Conservation (phyloP, 1,284 basidiomycete species). For the Phellopilus nigrolimitatus region DNA sequence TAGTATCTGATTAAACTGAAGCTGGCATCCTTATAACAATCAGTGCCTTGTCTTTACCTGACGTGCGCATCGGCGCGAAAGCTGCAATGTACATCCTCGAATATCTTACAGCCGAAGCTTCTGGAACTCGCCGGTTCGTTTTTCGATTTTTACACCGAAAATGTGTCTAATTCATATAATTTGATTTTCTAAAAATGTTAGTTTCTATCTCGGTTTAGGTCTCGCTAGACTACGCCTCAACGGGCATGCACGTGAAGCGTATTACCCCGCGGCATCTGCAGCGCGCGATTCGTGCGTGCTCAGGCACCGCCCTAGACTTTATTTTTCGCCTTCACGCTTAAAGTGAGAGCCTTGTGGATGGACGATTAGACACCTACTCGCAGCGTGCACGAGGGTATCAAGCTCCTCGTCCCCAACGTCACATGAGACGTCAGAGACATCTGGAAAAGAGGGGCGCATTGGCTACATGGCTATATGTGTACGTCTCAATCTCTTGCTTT, state of each 20-base stretch:
- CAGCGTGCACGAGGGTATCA: no score
- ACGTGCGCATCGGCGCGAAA: no score
- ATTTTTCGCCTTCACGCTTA: conserved; percentile 96
- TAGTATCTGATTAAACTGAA: no score
- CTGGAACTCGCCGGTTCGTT: conserved; percentile 79
- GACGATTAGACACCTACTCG: no score
- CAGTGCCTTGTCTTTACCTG: conserved; percentile 18
- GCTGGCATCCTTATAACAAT: conserved; percentile 16
- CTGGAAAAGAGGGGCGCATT: no score
- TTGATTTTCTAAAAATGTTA: neutral
- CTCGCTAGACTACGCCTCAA: conserved; percentile 98
- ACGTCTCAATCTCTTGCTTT: no score
- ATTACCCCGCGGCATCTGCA: conserved; percentile 94
- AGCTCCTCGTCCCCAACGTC: no score
- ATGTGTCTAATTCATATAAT: neutral
- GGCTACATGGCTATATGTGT: no score
- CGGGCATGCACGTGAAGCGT: conserved; percentile 93
- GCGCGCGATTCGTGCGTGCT: conserved; percentile 74
- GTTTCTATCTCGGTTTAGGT: neutral
- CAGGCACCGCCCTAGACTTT: no score
- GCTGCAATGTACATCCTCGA: no score
- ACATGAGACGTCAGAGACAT: no score
- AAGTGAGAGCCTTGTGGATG: no score
- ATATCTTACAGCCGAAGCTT: conserved; percentile 90
- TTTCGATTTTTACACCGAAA: neutral